Percentiles rank a stretch among this genome's conserved stretches.
Evolutionary conservation across 1,284 basidiomycete species (phyloP).

Genomic region (Moniliella sp.): DNA sequence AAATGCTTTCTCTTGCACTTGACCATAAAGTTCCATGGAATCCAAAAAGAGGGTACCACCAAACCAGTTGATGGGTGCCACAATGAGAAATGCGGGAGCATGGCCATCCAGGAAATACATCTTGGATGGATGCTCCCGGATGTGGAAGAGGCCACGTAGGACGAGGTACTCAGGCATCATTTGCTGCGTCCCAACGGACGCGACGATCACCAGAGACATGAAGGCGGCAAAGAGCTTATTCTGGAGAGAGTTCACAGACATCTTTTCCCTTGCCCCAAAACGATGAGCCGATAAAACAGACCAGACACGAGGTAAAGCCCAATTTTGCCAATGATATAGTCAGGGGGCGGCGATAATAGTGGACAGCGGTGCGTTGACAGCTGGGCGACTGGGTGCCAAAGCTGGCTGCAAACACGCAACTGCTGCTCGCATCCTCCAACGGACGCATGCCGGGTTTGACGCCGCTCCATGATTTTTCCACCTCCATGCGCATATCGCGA

Average conservation of each 20-base stretch:
- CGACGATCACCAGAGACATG: constrained; percentile 29
- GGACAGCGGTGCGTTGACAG: constrained; percentile 15
- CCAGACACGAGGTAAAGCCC: constrained; percentile 39
- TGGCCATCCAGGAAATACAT: constrained; percentile 64
- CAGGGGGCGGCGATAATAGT: constrained; percentile 30
- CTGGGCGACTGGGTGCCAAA: constrained; percentile 14
- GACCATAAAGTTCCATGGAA: too few species aligned
- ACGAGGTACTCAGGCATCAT: constrained; percentile 37
- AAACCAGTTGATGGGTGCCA: constrained; percentile 26
- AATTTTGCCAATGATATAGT: constrained; percentile 13
- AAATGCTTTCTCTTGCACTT: too few species aligned
- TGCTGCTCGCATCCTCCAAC: constrained; percentile 12
- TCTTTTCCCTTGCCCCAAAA: constrained; percentile 14
- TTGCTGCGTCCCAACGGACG: constrained; percentile 23
- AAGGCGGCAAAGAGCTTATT: constrained; percentile 52
- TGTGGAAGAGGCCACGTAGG: constrained; percentile 46
- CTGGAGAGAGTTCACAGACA: constrained; percentile 36
- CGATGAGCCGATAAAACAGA: constrained; percentile 42
- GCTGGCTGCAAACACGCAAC: constrained; percentile 21
- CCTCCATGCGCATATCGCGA: constrained; percentile 6
- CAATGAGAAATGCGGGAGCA: constrained; percentile 37
- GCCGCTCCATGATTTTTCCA: constrained; percentile 4
- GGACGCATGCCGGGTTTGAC: not conserved
- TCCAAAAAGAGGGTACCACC: constrained; percentile 21
- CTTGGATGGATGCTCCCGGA: constrained; percentile 50